A percentile compares a stretch with the other conserved stretches of the same genome.
These are phyloP conservation scores for Acer campestre DNA, from an alignment of 345 rosid species.

Conservation along the genomic window DNA sequence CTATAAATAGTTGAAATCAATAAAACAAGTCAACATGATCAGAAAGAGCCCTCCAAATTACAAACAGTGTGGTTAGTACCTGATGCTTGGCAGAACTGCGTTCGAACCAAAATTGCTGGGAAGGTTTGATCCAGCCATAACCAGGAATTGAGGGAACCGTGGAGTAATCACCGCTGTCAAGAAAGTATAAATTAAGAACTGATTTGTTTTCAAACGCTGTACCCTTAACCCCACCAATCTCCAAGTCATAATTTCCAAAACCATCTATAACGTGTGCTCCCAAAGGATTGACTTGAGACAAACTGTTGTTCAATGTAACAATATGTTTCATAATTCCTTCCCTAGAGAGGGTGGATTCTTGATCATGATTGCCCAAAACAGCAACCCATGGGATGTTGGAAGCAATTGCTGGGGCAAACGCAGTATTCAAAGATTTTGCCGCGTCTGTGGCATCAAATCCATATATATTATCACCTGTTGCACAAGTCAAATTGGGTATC, in stretches of 20 bases:
- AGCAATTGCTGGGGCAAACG: conserved; percentile 78
- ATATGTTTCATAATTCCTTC: conserved; percentile 83
- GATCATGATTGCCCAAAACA: conserved; percentile 88
- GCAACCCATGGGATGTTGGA: conserved; percentile 90
- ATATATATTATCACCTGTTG: conserved; percentile 74
- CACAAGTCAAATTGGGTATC: conserved; percentile 1
- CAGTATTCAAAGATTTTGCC: conserved; percentile 61
- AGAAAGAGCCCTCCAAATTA: background rate
- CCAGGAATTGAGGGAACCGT: conserved; percentile 57
- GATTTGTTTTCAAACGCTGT: conserved; percentile 75
- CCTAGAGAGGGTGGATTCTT: conserved; percentile 76
- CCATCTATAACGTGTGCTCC: conserved; percentile 64
- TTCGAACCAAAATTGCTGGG: conserved; percentile 89
- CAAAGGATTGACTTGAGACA: conserved; percentile 71
- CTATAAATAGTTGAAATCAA: background rate
- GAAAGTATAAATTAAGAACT: conserved; percentile 75
- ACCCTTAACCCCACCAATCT: conserved; percentile 69
- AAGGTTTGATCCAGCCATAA: conserved; percentile 86
- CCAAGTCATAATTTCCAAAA: conserved; percentile 89
- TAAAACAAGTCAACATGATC: background rate
- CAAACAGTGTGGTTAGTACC: conserved; percentile 38
- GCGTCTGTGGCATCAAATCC: conserved; percentile 67
- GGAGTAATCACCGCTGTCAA: conserved; percentile 86
- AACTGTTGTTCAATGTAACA: conserved; percentile 56
- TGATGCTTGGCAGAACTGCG: conserved; percentile 65